Percentiles rank a stretch among this genome's conserved stretches.
Evolutionary conservation across 441 rosid genomes (phyloP).

Genomic region (Rhodomyrtus psidioides): DNA sequence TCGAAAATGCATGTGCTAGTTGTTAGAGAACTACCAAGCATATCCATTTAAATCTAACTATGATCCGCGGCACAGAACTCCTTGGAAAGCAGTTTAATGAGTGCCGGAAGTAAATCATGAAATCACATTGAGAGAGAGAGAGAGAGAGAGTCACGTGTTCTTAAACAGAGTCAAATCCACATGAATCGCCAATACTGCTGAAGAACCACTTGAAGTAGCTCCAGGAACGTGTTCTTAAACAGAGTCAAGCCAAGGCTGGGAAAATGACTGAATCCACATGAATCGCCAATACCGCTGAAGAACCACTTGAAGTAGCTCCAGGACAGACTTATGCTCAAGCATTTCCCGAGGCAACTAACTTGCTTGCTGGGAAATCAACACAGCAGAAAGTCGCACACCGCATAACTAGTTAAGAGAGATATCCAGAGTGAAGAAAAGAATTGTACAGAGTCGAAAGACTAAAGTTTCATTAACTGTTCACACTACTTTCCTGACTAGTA

Average conservation of each 20-base stretch:
- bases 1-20: no score
- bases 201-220: constrained; percentile 97
- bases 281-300: constrained; percentile 84
- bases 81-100: no score
- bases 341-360: constrained; percentile 77
- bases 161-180: constrained; percentile 77
- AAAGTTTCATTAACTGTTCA: no score
- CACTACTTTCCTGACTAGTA: no score
- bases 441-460: neutral
- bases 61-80: neutral
- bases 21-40: no score
- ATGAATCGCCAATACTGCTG: constrained; percentile 82
- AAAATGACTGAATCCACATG: constrained; percentile 88
- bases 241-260: constrained; percentile 75
- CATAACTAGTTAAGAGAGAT: neutral
- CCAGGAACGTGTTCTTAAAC: constrained; percentile 82
- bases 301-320: constrained; percentile 99
- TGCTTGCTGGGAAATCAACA: constrained; percentile 53
- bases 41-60: no score
- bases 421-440: neutral
- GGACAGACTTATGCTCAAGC: constrained; percentile 64
- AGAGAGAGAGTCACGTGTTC: constrained; percentile 43
- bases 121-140: neutral
- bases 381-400: neutral
- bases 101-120: no score